Base-by-base conservation (phyloP, 306 rosid genomes). In the Gynostemma pentaphyllum region DNA sequence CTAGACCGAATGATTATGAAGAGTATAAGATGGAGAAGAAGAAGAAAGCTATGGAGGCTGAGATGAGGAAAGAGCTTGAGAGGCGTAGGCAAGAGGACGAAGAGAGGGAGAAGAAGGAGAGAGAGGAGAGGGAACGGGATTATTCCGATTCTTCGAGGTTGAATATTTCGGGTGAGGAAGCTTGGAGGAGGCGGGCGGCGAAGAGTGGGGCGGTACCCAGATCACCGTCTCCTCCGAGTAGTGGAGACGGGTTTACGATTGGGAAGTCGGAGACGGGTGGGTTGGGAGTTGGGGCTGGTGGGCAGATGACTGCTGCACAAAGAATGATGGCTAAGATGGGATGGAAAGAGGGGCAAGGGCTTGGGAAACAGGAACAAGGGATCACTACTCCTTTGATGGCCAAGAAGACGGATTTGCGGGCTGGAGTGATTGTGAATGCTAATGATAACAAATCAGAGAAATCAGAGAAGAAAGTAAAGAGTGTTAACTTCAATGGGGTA, bases 241-340 rank as follows among this genome's bases (percentile, higher is more conserved):
- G 68, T 26, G 87, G 32, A 5, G 99, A 88, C 6, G 96, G 99
- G 4, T 92, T 92, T 69, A 79, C 24, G n/a, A 92, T 92, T 41
- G 99, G 96, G 45, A 92, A 88, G 74, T 82, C 90, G 28, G 99
- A 92, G 52, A 92, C 88, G 0, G 95, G 76, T 0, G 96, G 99
- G 11, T 71, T 88, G 83, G 99, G 99, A 0, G 80, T 92, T 1
- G 95, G 99, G 23, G 95, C 96, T 0, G 99, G 99, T 5, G 99
- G 99, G 37, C 96, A 92, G 67, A 92, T 92, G 99, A 92, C 96
- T 1, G 99, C 99, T 4, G 99, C 96, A 0, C 99, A 92, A 59
- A 84, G 96, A 64, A 92, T 92, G 99, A 92, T 92, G 99, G 99
- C 96, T 3, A 92, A 88, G 82, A 92, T 92, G 99, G 99, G 99